Conservation (phyloP, 352 stramenopile species). For the Halophytophthora polymorphica region DNA sequence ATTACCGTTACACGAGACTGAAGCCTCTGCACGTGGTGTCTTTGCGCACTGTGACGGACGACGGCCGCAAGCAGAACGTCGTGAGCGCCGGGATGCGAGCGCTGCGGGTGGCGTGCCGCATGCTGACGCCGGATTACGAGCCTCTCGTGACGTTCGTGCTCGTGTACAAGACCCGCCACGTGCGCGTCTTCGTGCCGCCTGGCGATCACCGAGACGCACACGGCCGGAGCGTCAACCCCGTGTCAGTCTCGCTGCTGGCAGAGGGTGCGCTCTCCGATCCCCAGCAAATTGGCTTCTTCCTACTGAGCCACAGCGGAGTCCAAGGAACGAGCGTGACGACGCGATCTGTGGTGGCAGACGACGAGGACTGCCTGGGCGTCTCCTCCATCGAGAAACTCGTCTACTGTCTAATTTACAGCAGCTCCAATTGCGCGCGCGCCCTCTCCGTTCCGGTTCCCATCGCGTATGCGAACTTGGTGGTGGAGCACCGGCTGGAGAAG, state of each 20-base stretch:
- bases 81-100: conserved; percentile 58
- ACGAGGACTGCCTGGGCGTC: conserved; percentile 52
- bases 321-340: conserved; percentile 67
- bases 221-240: too few relatives aligned
- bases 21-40: conserved; percentile 68
- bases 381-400: too few relatives aligned
- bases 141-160: conserved; percentile 76
- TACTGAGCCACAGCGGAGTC: conserved; percentile 66
- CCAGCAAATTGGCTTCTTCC: conserved; percentile 70
- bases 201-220: conserved; percentile 68
- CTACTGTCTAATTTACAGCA: too few relatives aligned
- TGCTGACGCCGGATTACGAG: conserved; percentile 39
- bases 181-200: conserved; percentile 52
- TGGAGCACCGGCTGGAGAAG: too few relatives aligned
- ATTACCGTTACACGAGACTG: conserved; percentile 45
- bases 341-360: conserved; percentile 68
- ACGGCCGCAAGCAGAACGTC: conserved; percentile 72
- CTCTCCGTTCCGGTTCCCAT: too few relatives aligned
- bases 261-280: conserved; percentile 64
- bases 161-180: conserved; percentile 83
- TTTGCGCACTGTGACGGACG: conserved; percentile 69
- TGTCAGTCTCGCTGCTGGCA: too few relatives aligned
- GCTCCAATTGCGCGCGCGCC: too few relatives aligned
- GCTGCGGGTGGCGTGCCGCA: conserved; percentile 48
- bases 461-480: too few relatives aligned